Evolutionary conservation across 805 yeast genomes (phyloP).

Genomic region (Komagataella mondaviorum): DNA sequence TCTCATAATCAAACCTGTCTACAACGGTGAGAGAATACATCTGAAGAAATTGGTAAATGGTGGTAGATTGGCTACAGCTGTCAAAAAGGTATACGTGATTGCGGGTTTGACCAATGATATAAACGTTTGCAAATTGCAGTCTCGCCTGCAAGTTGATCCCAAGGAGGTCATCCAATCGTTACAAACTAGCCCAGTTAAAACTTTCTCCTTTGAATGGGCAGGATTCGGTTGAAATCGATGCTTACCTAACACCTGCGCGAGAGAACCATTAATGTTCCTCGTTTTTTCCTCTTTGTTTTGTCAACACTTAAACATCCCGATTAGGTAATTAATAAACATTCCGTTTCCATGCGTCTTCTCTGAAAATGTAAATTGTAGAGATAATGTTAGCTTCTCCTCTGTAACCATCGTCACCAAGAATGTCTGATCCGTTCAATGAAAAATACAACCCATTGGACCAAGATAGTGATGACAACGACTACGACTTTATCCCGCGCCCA

Average conservation of each 20-base stretch:
- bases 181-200: slow-evolving; percentile 17
- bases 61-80: slow-evolving; percentile 89
- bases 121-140: background rate
- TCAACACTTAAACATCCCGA: background rate
- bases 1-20: slow-evolving; percentile 45
- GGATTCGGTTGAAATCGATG: slow-evolving; percentile 61
- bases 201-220: slow-evolving; percentile 88
- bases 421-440: background rate
- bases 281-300: background rate
- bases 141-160: background rate
- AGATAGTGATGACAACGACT: background rate
- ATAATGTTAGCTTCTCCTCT: background rate
- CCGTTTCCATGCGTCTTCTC: background rate
- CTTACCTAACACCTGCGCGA: background rate
- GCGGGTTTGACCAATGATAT: slow-evolving; percentile 16
- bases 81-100: slow-evolving; percentile 64
- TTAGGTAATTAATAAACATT: background rate
- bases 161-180: slow-evolving; percentile 7
- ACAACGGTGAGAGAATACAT: slow-evolving; percentile 37
- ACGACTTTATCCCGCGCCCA: background rate
- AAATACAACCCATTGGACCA: background rate
- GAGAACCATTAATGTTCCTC: background rate
- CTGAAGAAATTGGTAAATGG: slow-evolving; percentile 56
- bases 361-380: background rate
- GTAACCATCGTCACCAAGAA: background rate